Percentiles rank a stretch among this genome's conserved stretches.
These are phyloP conservation scores for Lichenothelia convexa DNA, from an alignment of 495 filamentous ascomycete genomes.

Conservation along the genomic window DNA sequence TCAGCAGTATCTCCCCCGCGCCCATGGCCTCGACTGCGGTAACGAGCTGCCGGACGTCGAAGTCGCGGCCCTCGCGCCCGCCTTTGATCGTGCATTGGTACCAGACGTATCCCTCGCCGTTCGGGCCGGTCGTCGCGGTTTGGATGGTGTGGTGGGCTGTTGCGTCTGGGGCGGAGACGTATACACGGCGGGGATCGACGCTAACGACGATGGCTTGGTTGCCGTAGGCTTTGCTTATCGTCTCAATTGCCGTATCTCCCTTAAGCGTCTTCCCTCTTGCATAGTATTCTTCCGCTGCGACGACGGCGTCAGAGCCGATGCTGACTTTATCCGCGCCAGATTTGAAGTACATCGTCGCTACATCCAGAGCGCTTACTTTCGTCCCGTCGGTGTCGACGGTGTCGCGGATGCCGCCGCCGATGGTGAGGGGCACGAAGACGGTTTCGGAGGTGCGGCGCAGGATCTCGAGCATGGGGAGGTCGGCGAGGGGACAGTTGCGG, in stretches of 20 bases:
- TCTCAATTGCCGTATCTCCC: slow-evolving; percentile 81
- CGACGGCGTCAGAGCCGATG: slow-evolving; percentile 87
- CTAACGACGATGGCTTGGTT: slow-evolving; percentile 95
- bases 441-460: slow-evolving; percentile 60
- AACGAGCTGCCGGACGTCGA: slow-evolving; percentile 76
- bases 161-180: slow-evolving; percentile 50
- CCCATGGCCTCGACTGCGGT: slow-evolving; percentile 92
- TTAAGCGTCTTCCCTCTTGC: slow-evolving; percentile 41
- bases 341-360: slow-evolving; percentile 95
- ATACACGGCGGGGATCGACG: slow-evolving; percentile 82
- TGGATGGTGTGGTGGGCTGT: slow-evolving; percentile 64
- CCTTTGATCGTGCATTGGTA: slow-evolving; percentile 96
- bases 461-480: slow-evolving; percentile 92
- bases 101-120: slow-evolving; percentile 77
- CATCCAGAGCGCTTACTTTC: slow-evolving; percentile 65
- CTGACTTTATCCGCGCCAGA: slow-evolving; percentile 97
- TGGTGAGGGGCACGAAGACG: slow-evolving; percentile 92
- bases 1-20: slow-evolving; percentile 80
- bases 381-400: slow-evolving; percentile 81
- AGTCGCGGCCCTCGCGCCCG: slow-evolving; percentile 72
- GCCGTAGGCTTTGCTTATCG: slow-evolving; percentile 82
- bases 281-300: slow-evolving; percentile 81
- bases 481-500: slow-evolving; percentile 77
- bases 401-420: slow-evolving; percentile 88
- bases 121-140: slow-evolving; percentile 49